Evolutionary conservation across 1,139 yeast genomes (phyloP).

Genomic region (Saccharomyces uvarum): DNA sequence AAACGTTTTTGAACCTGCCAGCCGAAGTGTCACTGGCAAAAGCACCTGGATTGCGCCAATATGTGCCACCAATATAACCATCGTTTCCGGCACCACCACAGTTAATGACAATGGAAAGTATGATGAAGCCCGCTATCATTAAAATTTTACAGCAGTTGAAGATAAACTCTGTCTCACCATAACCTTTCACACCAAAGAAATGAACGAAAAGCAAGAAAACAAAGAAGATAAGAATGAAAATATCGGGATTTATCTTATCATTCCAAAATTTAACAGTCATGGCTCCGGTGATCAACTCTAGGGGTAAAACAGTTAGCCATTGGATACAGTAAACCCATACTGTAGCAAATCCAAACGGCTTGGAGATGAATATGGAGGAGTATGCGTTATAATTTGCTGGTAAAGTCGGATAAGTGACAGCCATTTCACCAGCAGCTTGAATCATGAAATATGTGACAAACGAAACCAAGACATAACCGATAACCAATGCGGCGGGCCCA

Average conservation of each 20-base stretch:
- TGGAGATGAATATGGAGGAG: constrained; percentile 55
- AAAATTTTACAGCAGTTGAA: constrained; percentile 49
- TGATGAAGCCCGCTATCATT: constrained; percentile 55
- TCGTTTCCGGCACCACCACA: constrained; percentile 58
- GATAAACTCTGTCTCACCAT: constrained; percentile 64
- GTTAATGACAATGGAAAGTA: constrained; percentile 49
- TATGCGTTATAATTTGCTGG: constrained; percentile 70
- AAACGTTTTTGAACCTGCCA: constrained; percentile 58
- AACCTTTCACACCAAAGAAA: constrained; percentile 56
- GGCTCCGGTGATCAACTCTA: constrained; percentile 71
- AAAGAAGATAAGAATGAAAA: constrained; percentile 56
- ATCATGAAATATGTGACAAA: constrained; percentile 61
- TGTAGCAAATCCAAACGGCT: constrained; percentile 71
- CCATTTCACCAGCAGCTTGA: constrained; percentile 74
- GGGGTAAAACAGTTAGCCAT: constrained; percentile 70
- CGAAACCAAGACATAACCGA: constrained; percentile 59
- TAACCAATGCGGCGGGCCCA: constrained; percentile 70
- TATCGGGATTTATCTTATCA: constrained; percentile 48
- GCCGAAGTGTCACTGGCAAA: constrained; percentile 16
- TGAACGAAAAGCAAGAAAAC: constrained; percentile 46
- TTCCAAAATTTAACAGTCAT: constrained; percentile 64
- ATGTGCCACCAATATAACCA: constrained; percentile 52
- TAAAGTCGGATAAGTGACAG: constrained; percentile 62
- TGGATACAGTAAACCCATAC: constrained; percentile 75
- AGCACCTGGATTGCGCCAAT: constrained; percentile 58